Conservation (phyloP, 2,329 filamentous ascomycete species). For the Ilyonectria mors-panacis region DNA sequence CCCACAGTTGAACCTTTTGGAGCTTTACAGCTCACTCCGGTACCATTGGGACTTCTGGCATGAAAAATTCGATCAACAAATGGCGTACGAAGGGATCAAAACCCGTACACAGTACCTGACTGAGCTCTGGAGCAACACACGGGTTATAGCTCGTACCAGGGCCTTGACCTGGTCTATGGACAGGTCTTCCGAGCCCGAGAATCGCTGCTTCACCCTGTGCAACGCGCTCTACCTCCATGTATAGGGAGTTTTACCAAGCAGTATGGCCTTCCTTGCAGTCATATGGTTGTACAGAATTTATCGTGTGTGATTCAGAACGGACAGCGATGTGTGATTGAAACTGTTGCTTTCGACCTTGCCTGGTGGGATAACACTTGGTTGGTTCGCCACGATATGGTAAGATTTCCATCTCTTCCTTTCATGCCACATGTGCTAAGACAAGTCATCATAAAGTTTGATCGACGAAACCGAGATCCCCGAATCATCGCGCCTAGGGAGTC, state of each 20-base stretch:
- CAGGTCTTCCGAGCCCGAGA: not conserved
- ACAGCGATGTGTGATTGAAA: not conserved
- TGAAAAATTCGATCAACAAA: not conserved
- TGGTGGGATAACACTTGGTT: not conserved
- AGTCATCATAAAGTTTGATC: not conserved
- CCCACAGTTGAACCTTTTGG: not conserved
- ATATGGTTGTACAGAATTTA: not conserved
- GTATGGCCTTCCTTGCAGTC: not conserved
- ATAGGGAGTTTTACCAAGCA: not conserved
- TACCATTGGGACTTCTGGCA: too few species aligned
- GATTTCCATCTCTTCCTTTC: not conserved
- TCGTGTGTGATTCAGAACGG: not conserved
- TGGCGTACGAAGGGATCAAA: too few species aligned
- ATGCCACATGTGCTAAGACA: not conserved
- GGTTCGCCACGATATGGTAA: not conserved
- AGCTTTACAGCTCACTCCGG: not conserved
- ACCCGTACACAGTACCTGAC: too few species aligned
- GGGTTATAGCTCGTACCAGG: not conserved
- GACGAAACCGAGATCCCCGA: not conserved
- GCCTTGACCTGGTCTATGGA: not conserved
- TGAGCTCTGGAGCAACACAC: not conserved
- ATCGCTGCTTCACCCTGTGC: not conserved
- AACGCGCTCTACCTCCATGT: not conserved
- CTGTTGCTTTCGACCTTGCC: not conserved
- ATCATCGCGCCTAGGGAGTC: not conserved